Evolutionary conservation across 2,329 filamentous ascomycete species (phyloP).

Genomic region (Neodidymelliopsis sp.): DNA sequence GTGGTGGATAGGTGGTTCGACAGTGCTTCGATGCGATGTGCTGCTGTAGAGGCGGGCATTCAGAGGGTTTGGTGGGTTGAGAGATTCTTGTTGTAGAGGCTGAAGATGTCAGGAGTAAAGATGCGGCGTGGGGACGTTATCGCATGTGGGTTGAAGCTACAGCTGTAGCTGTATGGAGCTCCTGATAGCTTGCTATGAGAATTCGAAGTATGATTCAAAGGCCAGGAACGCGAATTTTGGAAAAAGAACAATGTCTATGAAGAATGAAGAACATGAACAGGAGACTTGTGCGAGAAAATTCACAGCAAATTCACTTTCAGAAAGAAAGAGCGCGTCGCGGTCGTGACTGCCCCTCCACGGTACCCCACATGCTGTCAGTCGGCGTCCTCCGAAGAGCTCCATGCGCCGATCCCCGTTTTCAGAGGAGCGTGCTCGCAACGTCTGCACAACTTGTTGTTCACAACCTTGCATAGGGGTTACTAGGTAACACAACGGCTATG

Average conservation of each 20-base stretch:
- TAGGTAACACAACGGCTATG: no score
- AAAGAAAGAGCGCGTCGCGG: background rate
- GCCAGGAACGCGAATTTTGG: no score
- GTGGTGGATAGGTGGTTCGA: constrained; percentile 18
- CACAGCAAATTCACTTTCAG: background rate
- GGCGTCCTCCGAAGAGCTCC: constrained; percentile 11
- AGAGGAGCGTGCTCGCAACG: constrained; percentile 1
- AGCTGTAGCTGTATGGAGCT: background rate
- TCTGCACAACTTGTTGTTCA: constrained; percentile 9
- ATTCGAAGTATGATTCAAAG: background rate
- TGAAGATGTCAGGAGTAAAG: background rate
- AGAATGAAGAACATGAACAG: background rate
- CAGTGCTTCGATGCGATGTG: constrained; percentile 29
- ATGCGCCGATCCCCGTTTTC: constrained; percentile 17
- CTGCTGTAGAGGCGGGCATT: constrained; percentile 29
- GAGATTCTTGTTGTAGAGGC: background rate
- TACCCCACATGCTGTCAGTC: constrained; percentile 12
- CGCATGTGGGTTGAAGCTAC: background rate
- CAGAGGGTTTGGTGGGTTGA: background rate
- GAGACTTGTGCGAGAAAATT: background rate
- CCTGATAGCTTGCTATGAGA: background rate
- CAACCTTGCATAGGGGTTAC: no score
- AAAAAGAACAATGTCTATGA: no score
- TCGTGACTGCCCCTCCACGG: constrained; percentile 12
- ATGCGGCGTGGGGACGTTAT: no score